Evolutionary conservation across 129 eudicot genomes (phyloP), one percentile per base, ranked within the genome.

Genomic region (Flaveria brownii): DNA sequence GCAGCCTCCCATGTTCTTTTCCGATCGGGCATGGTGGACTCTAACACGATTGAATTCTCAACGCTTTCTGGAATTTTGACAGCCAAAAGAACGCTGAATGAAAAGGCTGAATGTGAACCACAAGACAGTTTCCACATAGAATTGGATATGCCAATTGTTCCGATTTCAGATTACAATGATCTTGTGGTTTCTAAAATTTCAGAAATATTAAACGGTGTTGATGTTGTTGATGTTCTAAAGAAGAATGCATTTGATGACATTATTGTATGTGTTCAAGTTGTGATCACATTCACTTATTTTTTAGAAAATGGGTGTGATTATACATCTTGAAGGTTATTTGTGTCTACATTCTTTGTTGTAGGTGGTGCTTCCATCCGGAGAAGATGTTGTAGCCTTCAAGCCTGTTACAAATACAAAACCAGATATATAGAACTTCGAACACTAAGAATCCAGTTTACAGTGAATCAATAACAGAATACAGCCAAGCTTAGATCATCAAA

Each of bases 1-100:
- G 98, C 97, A 71, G 97, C 97, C 43, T 76, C 97, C 14, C 88
- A 87, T 83, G 84, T 84, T 60, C 88, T 91, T 23, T 93, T 82
- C 68, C 30, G 83, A 2, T 84, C 86, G 49, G 84, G 66, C 14
- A 74, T 88, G 77, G 97, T 88, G 80, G 79, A 84, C 0, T 80
- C 83, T 0, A 52, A 87, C 68, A 67, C 71, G 9, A 74, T 93
- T 39, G 97, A 93, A 84, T 93, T 85, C 85, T 86, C 82, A 39
- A 92, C 96, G 7, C 90, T 85, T 10, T 92, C 96, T 5, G 98
- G 98, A 72, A 70, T 70, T 55, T 76, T 93, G 82, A 88, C 90
- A 13, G 96, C 97, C 12, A 81, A 84, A 79, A 87, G 71, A 82
- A 82, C 91, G 28, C 60, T 69, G 9, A 88, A 26, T 33, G 41